Conservation (phyloP, 78 protist species). For the Cavenderia fasciculata region DNA sequence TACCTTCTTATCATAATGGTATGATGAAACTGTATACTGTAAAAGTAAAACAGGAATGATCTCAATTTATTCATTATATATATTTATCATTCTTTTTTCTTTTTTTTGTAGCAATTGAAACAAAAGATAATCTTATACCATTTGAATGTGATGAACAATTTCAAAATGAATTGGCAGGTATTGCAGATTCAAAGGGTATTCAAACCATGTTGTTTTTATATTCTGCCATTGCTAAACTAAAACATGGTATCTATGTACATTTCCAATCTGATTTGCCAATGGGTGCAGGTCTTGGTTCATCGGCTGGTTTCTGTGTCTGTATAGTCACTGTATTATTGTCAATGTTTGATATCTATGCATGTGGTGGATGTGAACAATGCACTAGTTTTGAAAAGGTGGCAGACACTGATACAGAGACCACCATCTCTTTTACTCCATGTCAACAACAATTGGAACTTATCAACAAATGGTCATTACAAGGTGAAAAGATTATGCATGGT, state of each 20-base stretch:
- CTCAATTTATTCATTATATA: too few relatives aligned
- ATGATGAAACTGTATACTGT: too few relatives aligned
- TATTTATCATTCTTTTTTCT: too few relatives aligned
- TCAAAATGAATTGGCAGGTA: background rate
- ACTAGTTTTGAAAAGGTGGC: too few relatives aligned
- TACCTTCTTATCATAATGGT: background rate
- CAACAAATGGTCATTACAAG: constrained; percentile 57
- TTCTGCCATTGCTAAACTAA: constrained; percentile 27
- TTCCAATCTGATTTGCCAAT: constrained; percentile 60
- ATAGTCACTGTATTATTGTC: constrained; percentile 60
- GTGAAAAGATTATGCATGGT: constrained; percentile 83
- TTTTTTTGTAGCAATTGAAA: background rate
- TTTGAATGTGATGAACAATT: constrained; percentile 46
- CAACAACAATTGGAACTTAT: constrained; percentile 44
- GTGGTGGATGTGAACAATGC: constrained; percentile 54
- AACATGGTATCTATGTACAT: constrained; percentile 15
- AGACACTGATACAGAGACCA: background rate
- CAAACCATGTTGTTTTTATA: constrained; percentile 57
- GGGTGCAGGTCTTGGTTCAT: constrained; percentile 90
- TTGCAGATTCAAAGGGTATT: constrained; percentile 24
- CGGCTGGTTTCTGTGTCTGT: constrained; percentile 84
- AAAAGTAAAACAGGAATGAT: too few relatives aligned
- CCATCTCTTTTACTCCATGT: background rate
- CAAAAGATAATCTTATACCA: constrained; percentile 20
- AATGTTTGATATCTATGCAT: constrained; percentile 38